Percentiles rank a stretch among this genome's conserved stretches.
These are phyloP conservation scores for Termitomyces sp. DNA, from an alignment of 768 basidiomycete species.

Conservation along the genomic window DNA sequence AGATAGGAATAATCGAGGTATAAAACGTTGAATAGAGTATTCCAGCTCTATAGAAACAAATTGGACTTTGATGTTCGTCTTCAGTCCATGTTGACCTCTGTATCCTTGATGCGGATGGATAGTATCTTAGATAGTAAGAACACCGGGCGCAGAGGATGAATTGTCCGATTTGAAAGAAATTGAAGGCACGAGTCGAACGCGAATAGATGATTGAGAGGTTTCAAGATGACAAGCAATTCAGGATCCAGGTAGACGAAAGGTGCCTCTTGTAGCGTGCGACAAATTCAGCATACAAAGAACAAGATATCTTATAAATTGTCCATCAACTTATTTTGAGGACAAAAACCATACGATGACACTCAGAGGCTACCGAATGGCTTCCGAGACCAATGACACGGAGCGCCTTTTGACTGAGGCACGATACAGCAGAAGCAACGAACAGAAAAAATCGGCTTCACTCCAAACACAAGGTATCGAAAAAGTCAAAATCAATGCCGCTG, in stretches of 20 bases:
- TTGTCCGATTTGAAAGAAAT: neutral
- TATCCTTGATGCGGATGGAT: neutral
- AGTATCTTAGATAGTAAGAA: neutral
- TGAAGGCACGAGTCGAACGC: neutral
- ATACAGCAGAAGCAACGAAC: too few relatives aligned
- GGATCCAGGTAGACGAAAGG: neutral
- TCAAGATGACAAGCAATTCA: neutral
- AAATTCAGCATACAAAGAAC: neutral
- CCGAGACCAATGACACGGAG: neutral
- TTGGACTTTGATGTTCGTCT: neutral
- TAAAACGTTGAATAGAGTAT: neutral
- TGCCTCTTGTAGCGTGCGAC: neutral
- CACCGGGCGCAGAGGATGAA: neutral
- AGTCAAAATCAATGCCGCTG: conserved; percentile 10
- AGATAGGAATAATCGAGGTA: neutral
- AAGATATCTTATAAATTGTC: neutral
- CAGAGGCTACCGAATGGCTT: neutral
- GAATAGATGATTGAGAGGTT: too few relatives aligned
- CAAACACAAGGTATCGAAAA: too few relatives aligned
- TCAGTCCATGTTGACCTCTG: neutral
- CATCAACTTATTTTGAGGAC: too few relatives aligned
- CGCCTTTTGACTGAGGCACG: too few relatives aligned
- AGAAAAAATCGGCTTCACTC: too few relatives aligned
- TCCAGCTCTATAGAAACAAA: too few relatives aligned
- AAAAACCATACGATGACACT: neutral